phyloP scores from a whole-genome alignment of 1,284 basidiomycete genomes.

The Vanrija pseudolonga region DNA sequence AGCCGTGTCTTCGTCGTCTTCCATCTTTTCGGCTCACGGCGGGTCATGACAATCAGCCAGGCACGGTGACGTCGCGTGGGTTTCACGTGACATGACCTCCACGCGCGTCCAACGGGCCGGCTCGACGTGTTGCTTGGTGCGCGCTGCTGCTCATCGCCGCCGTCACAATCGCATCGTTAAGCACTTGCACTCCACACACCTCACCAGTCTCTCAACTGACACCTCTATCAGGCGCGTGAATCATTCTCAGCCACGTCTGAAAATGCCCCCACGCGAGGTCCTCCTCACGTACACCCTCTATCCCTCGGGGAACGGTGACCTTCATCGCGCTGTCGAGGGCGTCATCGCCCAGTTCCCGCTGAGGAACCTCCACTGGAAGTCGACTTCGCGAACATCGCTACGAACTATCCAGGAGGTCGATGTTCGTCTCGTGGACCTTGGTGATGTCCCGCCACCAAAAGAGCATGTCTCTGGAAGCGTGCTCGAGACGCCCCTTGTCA shows the following conservation, averaged over 20 bases:
- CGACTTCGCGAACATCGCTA: slow-evolving; percentile 62
- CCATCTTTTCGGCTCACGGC: no score
- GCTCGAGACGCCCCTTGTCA: slow-evolving; percentile 79
- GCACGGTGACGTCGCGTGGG: no score
- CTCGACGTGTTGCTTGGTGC: no score
- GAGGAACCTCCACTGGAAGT: slow-evolving; percentile 86
- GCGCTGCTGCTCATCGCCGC: no score
- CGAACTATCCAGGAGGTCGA: slow-evolving; percentile 84
- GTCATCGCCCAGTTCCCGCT: slow-evolving; percentile 73
- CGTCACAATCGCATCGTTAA: no score
- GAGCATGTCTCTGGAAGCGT: slow-evolving; percentile 60
- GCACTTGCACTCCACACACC: not conserved
- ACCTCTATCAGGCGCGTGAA: no score
- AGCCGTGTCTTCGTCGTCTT: no score
- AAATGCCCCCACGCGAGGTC: slow-evolving; percentile 29
- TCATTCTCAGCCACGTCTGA: not conserved
- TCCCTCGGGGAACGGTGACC: slow-evolving; percentile 24
- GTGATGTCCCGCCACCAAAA: slow-evolving; percentile 52
- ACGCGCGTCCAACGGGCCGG: no score
- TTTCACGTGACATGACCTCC: no score
- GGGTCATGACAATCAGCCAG: no score
- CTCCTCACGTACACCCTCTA: slow-evolving; percentile 45
- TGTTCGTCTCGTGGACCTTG: slow-evolving; percentile 66
- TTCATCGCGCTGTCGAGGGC: slow-evolving; percentile 59
- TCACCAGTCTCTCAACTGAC: no score